Conservation (phyloP, 2,329 filamentous ascomycete species). For the Paramyrothecium roridum region DNA sequence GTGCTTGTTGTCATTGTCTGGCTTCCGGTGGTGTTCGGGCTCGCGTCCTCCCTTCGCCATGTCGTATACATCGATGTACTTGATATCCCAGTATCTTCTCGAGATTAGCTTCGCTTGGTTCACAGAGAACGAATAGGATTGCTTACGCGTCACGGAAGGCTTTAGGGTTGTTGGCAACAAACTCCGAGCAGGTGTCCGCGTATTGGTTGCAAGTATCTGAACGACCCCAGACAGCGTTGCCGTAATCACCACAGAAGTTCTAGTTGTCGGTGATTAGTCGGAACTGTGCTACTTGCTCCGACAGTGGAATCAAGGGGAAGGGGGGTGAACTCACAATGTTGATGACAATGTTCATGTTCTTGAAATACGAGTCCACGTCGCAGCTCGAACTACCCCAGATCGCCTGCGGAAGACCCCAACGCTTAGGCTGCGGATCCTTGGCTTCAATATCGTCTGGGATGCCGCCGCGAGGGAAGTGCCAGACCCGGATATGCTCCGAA, state of each 20-base stretch:
- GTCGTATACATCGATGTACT: conserved; percentile 47
- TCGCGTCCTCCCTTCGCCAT: conserved; percentile 8
- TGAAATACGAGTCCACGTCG: conserved; percentile 64
- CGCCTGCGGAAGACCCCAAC: conserved; percentile 68
- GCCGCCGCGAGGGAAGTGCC: conserved; percentile 67
- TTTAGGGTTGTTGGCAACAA: conserved; percentile 40
- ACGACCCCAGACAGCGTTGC: conserved; percentile 43
- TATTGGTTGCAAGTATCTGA: conserved; percentile 33
- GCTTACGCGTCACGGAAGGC: conserved; percentile 37
- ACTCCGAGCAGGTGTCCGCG: conserved; percentile 43
- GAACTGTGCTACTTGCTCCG: neutral
- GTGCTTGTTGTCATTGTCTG: neutral
- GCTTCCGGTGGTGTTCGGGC: neutral
- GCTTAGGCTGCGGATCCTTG: conserved; percentile 56
- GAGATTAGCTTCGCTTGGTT: neutral
- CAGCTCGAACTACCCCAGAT: conserved; percentile 64
- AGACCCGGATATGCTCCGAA: conserved; percentile 63
- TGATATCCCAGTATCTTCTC: conserved; percentile 48
- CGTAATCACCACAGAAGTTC: conserved; percentile 78
- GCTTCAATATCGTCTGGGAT: conserved; percentile 64
- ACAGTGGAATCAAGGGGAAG: neutral
- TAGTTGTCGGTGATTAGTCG: conserved; percentile 14
- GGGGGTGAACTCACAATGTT: conserved; percentile 49
- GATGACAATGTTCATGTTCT: conserved; percentile 67
- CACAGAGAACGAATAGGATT: neutral